Percentiles rank a stretch among this genome's conserved stretches.
Evolutionary conservation across 768 basidiomycete genomes (phyloP).

Genomic region (Collybia nuda): DNA sequence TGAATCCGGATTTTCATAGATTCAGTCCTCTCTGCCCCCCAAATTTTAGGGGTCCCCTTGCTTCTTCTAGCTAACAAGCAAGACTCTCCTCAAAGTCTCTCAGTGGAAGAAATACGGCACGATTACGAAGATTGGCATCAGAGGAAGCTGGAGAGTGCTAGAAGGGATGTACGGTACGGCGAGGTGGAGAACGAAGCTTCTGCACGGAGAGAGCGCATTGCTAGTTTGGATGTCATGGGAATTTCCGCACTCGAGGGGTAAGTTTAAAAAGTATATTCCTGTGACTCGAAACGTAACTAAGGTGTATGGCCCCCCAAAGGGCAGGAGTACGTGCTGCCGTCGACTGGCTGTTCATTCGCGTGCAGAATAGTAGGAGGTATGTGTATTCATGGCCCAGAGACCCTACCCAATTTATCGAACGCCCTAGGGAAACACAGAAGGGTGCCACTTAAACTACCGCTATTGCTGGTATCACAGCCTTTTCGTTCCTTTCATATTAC

Average conservation of each 20-base stretch:
- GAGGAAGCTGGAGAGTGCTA: conserved; percentile 66
- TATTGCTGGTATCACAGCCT: too few species aligned
- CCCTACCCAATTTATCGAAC: background rate
- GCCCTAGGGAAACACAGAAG: conserved; percentile 21
- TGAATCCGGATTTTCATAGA: conserved; percentile 42
- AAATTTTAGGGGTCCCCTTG: conserved; percentile 87
- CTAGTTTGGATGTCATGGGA: conserved; percentile 87
- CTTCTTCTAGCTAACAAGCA: conserved; percentile 97
- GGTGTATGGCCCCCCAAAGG: conserved; percentile 36
- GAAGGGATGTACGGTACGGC: conserved; percentile 48
- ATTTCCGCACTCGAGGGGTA: conserved; percentile 91
- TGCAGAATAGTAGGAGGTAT: conserved; percentile 83
- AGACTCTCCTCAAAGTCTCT: conserved; percentile 76
- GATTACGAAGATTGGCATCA: conserved; percentile 89
- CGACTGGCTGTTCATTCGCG: conserved; percentile 92
- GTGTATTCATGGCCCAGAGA: conserved; percentile 2
- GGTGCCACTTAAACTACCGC: conserved; percentile 7
- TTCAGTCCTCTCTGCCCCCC: conserved; percentile 82
- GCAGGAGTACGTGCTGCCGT: conserved; percentile 89
- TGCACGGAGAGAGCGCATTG: conserved; percentile 54
- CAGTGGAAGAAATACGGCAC: conserved; percentile 88
- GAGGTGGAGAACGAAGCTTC: conserved; percentile 45
- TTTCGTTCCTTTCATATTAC: too few species aligned
- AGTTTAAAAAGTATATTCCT: conserved; percentile 19
- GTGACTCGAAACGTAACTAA: background rate